Conservation (phyloP, 1,284 basidiomycete species). For the Lignosus rhinocerotis region DNA sequence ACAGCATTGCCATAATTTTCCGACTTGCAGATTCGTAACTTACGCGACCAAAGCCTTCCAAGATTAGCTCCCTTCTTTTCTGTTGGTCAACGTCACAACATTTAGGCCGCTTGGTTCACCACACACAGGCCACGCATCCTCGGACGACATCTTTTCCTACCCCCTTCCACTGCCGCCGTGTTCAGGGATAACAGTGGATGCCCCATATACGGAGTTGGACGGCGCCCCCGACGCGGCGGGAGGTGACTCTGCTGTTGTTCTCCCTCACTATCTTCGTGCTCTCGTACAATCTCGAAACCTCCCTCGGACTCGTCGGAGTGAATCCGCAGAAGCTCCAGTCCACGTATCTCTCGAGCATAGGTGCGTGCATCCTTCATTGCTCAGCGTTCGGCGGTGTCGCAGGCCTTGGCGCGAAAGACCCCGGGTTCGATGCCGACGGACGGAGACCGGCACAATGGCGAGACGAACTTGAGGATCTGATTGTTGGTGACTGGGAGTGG, state of each 20-base stretch:
- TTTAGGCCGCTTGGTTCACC: neutral
- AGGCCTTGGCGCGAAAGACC: constrained; percentile 40
- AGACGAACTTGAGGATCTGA: constrained; percentile 55
- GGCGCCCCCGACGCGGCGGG: constrained; percentile 62
- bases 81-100: neutral
- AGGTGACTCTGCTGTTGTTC: constrained; percentile 61
- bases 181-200: constrained; percentile 9
- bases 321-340: constrained; percentile 35
- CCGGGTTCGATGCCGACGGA: constrained; percentile 44
- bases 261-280: constrained; percentile 61
- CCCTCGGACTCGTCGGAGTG: constrained; percentile 50
- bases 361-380: constrained; percentile 12
- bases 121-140: neutral
- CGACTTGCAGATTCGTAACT: neutral
- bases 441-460: constrained; percentile 48
- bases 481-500: constrained; percentile 70
- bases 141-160: neutral
- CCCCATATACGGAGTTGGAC: constrained; percentile 50
- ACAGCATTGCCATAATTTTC: no score
- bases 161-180: neutral
- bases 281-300: constrained; percentile 65
- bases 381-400: constrained; percentile 27
- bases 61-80: neutral
- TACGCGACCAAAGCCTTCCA: neutral
- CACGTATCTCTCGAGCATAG: constrained; percentile 28